phyloP scores from a whole-genome alignment of 1,284 basidiomycete genomes.

The Marasmius sp. region DNA sequence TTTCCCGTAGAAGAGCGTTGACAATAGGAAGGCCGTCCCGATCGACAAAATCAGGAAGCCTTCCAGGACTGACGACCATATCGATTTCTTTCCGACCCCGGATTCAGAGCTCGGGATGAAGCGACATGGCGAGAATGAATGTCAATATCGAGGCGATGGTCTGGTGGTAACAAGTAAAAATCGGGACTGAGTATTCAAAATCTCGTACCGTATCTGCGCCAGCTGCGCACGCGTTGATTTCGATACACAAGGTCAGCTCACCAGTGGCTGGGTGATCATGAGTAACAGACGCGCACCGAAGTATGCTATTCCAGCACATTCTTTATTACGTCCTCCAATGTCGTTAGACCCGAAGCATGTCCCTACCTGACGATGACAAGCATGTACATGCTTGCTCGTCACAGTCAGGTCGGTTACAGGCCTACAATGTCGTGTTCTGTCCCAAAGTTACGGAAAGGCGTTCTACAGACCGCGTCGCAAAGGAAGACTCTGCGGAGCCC shows the following conservation, averaged over 20 bases:
- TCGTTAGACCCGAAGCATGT: too few species aligned
- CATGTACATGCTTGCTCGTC: too few species aligned
- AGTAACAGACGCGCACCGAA: not conserved
- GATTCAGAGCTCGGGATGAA: constrained; percentile 27
- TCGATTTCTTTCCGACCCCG: constrained; percentile 32
- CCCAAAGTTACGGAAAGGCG: too few species aligned
- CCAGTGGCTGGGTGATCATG: not conserved
- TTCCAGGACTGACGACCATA: constrained; percentile 22
- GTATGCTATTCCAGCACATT: not conserved
- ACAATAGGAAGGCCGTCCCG: constrained; percentile 29
- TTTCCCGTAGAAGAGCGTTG: constrained; percentile 32
- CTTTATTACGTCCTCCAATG: not conserved
- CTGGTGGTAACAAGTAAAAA: constrained; percentile 8
- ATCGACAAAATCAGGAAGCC: constrained; percentile 34
- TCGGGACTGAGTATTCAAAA: not conserved
- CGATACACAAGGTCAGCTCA: too few species aligned
- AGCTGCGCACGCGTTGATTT: constrained; percentile 14
- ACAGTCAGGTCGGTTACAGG: too few species aligned
- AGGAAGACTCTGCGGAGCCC: too few species aligned
- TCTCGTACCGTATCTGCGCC: constrained; percentile 30
- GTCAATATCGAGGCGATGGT: constrained; percentile 21
- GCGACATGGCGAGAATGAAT: constrained; percentile 29
- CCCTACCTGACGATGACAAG: too few species aligned
- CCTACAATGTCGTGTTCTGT: too few species aligned
- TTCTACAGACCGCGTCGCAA: too few species aligned